Conservation (phyloP, 306 rosid species). For the Erythrophleum fordii region DNA sequence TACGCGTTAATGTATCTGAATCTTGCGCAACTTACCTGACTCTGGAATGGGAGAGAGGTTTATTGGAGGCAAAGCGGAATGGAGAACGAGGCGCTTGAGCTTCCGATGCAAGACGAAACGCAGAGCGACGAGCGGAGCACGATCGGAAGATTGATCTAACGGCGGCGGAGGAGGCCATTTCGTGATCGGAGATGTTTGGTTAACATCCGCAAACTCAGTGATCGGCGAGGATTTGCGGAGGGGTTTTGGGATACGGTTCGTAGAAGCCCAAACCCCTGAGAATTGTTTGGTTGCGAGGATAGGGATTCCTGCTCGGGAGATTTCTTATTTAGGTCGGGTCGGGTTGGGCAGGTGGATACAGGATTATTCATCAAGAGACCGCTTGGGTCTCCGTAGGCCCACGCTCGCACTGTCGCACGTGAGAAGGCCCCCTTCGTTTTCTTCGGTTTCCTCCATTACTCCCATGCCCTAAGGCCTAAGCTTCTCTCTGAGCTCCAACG, state of each 20-base stretch:
- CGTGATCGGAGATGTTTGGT: constrained; percentile 19
- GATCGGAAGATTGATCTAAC: constrained; percentile 73
- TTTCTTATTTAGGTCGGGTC: neutral
- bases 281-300: neutral
- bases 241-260: neutral
- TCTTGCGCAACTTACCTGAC: neutral
- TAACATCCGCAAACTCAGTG: neutral
- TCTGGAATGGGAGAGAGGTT: neutral
- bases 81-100: constrained; percentile 62
- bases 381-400: neutral
- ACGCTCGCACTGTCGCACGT: neutral
- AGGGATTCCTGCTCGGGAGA: neutral
- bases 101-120: constrained; percentile 53
- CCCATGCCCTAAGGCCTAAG: constrained; percentile 12
- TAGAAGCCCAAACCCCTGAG: neutral
- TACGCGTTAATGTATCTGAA: neutral
- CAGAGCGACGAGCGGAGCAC: constrained; percentile 48
- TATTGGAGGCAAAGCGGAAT: constrained; percentile 57
- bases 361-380: neutral
- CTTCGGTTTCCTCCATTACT: neutral
- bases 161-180: constrained; percentile 71
- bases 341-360: neutral
- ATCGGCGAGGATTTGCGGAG: neutral
- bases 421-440: neutral
- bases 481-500: neutral